Evolutionary conservation across 140 eudicot genomes (phyloP), one percentile per base, ranked within the genome.

Genomic region (Stevia rebaudiana): DNA sequence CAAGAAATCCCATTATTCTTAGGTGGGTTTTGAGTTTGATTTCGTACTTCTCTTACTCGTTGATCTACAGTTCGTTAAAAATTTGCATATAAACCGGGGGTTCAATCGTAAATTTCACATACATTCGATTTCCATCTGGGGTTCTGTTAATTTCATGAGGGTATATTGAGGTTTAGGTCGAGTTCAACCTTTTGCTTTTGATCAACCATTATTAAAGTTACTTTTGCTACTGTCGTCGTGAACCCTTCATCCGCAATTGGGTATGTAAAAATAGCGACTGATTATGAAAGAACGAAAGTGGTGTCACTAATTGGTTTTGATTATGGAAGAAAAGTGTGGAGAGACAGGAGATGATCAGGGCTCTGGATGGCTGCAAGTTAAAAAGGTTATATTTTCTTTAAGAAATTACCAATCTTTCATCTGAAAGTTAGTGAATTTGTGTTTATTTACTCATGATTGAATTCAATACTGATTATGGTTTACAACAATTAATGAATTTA

Each of bases 281-380:
- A 37, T 28, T 67, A 58, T 67, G 79, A 57, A 31, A 67, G 39
- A 12, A 66, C 36, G 52, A 67, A 65, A 44, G 61, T 73, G 56
- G 60, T 42, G 39, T 37, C 48, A 18, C 1, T 72, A 55, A 65
- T 64, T 56, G 62, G 49, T 9, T 74, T 74, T 19, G 43, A 53
- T 74, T 48, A 57, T 64, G 78, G 88, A 85, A 79, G 97, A 86
- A 50, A 76, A 28, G 59, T 51, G 71, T 78, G 95, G 79, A 69
- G 87, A 76, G 37, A 76, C 72, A 37, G 83, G 73, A 50, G 95
- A 90, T 82, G 95, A 86, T 82, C 94, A 90, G 71, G 87, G 87
- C 39, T 84, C 94, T 61, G 97, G 97, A 75, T 90, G 97, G 97
- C 77, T 90, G 83, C 90, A 83, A 80, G 97, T 90, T 52, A 90